Evolutionary conservation across 73 alveolate species (phyloP).

Genomic region (Paramecium sexaurelia): DNA sequence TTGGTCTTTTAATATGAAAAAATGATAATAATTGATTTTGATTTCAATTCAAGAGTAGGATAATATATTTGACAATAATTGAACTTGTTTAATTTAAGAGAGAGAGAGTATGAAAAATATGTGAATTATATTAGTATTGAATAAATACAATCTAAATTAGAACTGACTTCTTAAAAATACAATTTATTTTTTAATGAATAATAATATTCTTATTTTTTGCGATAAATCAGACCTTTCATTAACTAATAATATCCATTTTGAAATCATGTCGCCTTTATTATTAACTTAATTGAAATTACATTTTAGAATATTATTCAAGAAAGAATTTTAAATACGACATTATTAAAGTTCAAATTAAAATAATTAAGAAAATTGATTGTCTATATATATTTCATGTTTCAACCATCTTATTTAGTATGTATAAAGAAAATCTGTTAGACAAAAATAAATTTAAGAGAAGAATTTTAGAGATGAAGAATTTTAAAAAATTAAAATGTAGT

Average conservation of each 20-base stretch:
- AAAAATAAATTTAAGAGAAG: neutral
- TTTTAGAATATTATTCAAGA: neutral
- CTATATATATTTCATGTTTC: neutral
- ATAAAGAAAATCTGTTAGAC: neutral
- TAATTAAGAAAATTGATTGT: neutral
- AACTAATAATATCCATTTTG: neutral
- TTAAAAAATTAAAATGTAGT: neutral
- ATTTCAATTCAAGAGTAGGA: too few relatives aligned
- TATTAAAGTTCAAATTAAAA: neutral
- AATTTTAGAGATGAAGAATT: neutral
- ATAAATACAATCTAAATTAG: neutral
- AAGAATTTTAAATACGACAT: neutral
- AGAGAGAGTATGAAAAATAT: neutral
- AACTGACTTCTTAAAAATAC: neutral
- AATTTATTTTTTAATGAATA: neutral
- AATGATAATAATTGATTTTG: slow-evolving; percentile 53
- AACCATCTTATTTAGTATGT: neutral
- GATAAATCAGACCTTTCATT: neutral
- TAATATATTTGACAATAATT: slow-evolving; percentile 5
- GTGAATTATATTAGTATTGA: neutral
- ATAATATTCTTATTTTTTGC: neutral
- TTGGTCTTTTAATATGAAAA: slow-evolving; percentile 8
- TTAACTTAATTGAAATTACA: neutral
- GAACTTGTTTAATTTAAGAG: neutral
- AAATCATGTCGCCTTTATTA: neutral